Evolutionary conservation across 495 filamentous ascomycete genomes (phyloP).

Genomic region (Aspergillus asperescens): DNA sequence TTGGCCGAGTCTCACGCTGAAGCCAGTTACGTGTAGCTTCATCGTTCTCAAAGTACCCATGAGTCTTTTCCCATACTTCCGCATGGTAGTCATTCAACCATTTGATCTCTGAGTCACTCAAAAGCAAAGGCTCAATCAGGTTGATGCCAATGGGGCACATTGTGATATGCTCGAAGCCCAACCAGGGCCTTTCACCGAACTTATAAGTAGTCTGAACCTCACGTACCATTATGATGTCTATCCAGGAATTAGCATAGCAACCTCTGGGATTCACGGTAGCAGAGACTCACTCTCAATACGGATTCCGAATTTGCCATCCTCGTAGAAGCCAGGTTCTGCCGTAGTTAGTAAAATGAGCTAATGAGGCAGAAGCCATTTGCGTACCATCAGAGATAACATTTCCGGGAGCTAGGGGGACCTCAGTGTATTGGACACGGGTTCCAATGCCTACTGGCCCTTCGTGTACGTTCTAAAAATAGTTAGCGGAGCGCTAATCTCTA

Average conservation of each 20-base stretch:
- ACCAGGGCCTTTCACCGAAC: constrained; percentile 89
- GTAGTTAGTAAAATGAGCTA: constrained; percentile 15
- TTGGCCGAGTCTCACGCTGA: constrained; percentile 68
- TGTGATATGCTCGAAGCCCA: constrained; percentile 95
- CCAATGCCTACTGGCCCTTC: constrained; percentile 97
- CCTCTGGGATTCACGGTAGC: neutral
- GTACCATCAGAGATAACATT: constrained; percentile 83
- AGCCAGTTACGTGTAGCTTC: constrained; percentile 71
- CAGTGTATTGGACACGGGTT: constrained; percentile 82
- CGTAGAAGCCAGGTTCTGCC: constrained; percentile 94
- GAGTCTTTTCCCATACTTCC: constrained; percentile 78
- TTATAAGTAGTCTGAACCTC: constrained; percentile 79
- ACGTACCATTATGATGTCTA: constrained; percentile 76
- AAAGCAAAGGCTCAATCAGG: constrained; percentile 67
- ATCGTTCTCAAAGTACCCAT: constrained; percentile 70
- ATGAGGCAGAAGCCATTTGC: constrained; percentile 1
- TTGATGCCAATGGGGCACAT: constrained; percentile 93
- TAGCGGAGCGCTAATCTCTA: constrained; percentile 4
- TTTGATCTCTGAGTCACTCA: constrained; percentile 70
- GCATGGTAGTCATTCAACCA: constrained; percentile 87
- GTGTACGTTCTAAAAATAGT: constrained; percentile 70
- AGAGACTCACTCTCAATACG: constrained; percentile 76
- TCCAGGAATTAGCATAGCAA: constrained; percentile 16
- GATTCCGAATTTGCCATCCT: constrained; percentile 96
- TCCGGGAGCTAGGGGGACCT: constrained; percentile 82